phyloP scores from a whole-genome alignment of 2,329 filamentous ascomycete genomes.

The Fusarium fujikuroi region DNA sequence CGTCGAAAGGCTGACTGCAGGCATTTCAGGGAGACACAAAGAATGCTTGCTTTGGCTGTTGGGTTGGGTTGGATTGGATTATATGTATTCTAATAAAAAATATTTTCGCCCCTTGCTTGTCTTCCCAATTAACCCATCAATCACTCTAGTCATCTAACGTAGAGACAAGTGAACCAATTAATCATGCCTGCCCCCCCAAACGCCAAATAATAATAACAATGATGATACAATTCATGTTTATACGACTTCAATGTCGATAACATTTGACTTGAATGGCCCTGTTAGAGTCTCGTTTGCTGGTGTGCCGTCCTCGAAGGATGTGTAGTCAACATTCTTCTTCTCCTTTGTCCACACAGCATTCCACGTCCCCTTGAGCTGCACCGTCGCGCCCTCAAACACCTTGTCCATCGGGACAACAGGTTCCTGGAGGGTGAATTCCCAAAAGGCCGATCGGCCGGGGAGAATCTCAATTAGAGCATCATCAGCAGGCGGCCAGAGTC shows the following conservation, averaged over 20 bases:
- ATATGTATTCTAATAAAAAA: not conserved
- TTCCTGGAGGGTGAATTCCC: constrained; percentile 52
- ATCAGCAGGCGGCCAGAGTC: constrained; percentile 54
- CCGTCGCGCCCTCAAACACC: constrained; percentile 47
- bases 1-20: not conserved
- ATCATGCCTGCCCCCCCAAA: not conserved
- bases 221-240: not conserved
- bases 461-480: constrained; percentile 54
- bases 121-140: constrained; percentile 15
- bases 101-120: not conserved
- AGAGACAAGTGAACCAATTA: not conserved
- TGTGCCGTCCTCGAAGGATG: constrained; percentile 32
- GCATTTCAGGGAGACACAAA: not conserved
- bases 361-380: constrained; percentile 54
- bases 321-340: constrained; percentile 38
- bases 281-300: constrained; percentile 33
- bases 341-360: constrained; percentile 44
- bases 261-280: constrained; percentile 38
- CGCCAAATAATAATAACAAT: not conserved
- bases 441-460: constrained; percentile 50
- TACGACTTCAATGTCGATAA: constrained; percentile 30
- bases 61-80: not conserved
- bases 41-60: not conserved
- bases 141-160: not conserved
- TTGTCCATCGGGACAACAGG: constrained; percentile 50